A percentile compares a stretch with the other conserved stretches of the same genome.
Evolutionary conservation across 1,139 yeast species (phyloP).

Genomic region (Pichia sp.): DNA sequence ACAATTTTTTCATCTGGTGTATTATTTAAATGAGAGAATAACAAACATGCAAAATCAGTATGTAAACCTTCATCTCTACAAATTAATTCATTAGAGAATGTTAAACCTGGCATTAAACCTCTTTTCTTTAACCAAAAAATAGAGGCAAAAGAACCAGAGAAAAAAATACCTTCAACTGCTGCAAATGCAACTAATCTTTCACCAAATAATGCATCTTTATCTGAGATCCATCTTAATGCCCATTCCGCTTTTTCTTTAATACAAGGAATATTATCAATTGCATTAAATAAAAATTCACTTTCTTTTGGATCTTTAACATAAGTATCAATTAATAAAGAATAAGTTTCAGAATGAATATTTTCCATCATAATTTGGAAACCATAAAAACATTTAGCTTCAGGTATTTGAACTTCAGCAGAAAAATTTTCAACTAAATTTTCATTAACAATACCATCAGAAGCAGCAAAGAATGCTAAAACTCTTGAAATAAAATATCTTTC

Average conservation of each 20-base stretch:
- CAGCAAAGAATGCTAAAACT: conserved; percentile 96
- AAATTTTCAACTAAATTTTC: conserved; percentile 96
- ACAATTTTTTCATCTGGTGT: conserved; percentile 78
- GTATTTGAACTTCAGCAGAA: conserved; percentile 92
- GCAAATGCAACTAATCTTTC: conserved; percentile 98
- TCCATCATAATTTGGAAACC: conserved; percentile 99
- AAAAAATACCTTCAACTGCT: conserved; percentile 98
- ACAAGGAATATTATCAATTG: conserved; percentile 90
- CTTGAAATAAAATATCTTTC: conserved; percentile 88
- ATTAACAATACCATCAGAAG: conserved; percentile 96
- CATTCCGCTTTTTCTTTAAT: conserved; percentile 95
- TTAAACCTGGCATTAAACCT: conserved; percentile 97
- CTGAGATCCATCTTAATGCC: conserved; percentile 95
- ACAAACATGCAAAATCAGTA: conserved; percentile 94
- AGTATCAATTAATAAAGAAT: conserved; percentile 87
- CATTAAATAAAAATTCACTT: conserved; percentile 82
- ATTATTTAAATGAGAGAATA: conserved; percentile 86
- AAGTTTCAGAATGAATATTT: conserved; percentile 96
- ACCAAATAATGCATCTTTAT: conserved; percentile 79
- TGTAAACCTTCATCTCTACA: conserved; percentile 98
- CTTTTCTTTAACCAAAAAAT: conserved; percentile 97
- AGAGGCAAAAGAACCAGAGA: conserved; percentile 96
- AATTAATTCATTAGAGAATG: conserved; percentile 93
- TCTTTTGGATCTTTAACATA: conserved; percentile 94
- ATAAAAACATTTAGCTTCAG: conserved; percentile 97